phyloP scores from a whole-genome alignment of 148 eudicot genomes.

The Beta vulgaris region DNA sequence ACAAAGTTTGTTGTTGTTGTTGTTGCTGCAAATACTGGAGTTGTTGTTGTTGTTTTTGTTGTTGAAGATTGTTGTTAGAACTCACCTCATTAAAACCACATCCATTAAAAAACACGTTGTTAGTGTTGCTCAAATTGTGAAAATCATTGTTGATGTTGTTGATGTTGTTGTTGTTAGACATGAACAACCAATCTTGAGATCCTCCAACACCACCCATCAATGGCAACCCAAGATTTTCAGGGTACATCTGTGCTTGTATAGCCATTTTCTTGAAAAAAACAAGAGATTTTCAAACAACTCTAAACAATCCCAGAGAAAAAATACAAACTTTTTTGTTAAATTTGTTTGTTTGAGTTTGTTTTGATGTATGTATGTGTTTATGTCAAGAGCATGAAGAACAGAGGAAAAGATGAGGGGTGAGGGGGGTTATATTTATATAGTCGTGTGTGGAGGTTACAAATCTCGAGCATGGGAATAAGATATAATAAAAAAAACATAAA shows the following conservation, averaged over 20 bases:
- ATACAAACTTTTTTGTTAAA: too few species aligned
- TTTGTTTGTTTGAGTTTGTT: too few species aligned
- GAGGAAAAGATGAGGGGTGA: neutral
- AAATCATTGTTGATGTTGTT: constrained; percentile 20
- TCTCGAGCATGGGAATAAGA: neutral
- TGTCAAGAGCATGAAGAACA: constrained; percentile 23
- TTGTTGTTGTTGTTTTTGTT: constrained; percentile 29
- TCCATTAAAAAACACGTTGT: constrained; percentile 9
- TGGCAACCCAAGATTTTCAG: constrained; percentile 44
- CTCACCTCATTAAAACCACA: constrained; percentile 28
- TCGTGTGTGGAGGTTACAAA: constrained; percentile 17
- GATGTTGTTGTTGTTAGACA: neutral
- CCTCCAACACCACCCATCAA: constrained; percentile 19
- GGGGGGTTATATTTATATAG: constrained; percentile 21
- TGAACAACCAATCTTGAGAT: constrained; percentile 27
- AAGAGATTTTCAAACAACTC: too few species aligned
- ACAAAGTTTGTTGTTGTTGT: constrained; percentile 11
- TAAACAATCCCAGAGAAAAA: too few species aligned
- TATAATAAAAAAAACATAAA: constrained; percentile 5
- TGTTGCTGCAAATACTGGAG: constrained; percentile 13
- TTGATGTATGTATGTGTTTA: too few species aligned
- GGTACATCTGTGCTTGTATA: constrained; percentile 51
- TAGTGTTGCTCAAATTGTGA: too few species aligned
- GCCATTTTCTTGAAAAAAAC: too few species aligned
- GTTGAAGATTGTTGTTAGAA: constrained; percentile 32